phyloP scores from a whole-genome alignment of 305 asterid species.

The Plantago coronopus region DNA sequence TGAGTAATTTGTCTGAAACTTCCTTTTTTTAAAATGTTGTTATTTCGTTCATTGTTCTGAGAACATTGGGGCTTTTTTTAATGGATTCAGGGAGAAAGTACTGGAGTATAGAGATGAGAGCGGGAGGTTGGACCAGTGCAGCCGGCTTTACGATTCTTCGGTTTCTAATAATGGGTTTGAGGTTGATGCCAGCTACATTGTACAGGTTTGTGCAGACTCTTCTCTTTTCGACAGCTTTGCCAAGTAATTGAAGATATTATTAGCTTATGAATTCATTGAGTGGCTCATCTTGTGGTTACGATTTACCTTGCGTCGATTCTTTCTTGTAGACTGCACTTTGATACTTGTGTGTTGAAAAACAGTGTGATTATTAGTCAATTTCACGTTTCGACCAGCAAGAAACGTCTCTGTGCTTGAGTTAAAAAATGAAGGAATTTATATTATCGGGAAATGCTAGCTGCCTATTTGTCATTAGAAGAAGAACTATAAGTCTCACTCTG shows the following conservation, averaged over 20 bases:
- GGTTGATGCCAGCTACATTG: conserved; percentile 75
- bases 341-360: neutral
- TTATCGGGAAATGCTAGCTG: too few species aligned
- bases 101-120: conserved; percentile 88
- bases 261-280: too few species aligned
- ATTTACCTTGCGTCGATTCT: too few species aligned
- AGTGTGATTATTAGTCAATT: neutral
- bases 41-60: neutral
- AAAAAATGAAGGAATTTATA: too few species aligned
- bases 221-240: neutral
- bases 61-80: conserved; percentile 19
- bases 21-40: neutral
- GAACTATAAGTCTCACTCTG: neutral
- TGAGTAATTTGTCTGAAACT: conserved; percentile 26
- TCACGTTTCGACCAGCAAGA: too few species aligned
- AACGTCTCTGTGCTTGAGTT: too few species aligned
- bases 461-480: neutral
- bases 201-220: conserved; percentile 49
- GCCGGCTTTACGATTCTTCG: conserved; percentile 82
- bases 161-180: conserved; percentile 77
- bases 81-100: conserved; percentile 66
- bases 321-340: neutral
- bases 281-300: too few species aligned
- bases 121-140: conserved; percentile 77
- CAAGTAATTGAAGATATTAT: neutral